Base-by-base conservation (phyloP, 768 basidiomycete species). In the Cubamyces sp. region DNA sequence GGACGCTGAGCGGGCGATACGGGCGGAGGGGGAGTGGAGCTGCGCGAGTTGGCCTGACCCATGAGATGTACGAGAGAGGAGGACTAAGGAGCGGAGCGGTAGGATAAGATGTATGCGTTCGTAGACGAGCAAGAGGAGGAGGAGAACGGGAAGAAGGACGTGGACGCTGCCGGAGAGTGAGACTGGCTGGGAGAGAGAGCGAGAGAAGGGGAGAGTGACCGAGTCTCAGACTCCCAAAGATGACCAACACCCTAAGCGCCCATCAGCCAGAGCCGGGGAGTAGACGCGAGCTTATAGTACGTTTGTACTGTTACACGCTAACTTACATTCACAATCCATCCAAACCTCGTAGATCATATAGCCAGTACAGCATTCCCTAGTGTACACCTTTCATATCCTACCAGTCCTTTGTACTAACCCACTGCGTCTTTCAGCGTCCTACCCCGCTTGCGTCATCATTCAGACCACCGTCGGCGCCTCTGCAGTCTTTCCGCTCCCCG, bases 41-140 rank as follows among this genome's bases (percentile, higher is more conserved):
- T 61, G 45, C 71, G 66, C 7, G 71, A 72, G 55, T 25, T 61
- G 28, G 71, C 64, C 50, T 72, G 71, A 34, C 71, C 71, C 71
- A 72, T 72, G 42, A 25, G 52, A 49, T 47, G 57, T 28, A 46
- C 28, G 15, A 52, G 45, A 28, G 57, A 64, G 54, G 37, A 57
- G 45, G 66, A 66, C 49, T 62, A 64, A 57, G 37, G 46, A 53
- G 52, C 23, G 61, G 30, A 46, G 43, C 25, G 11, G 23, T 34
- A 53, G 40, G 19, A 37, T 8, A 25, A 46, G 25, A 37, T 25
- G 50, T 37, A 34, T 43, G 49, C 18, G 53, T 39, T 47, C 43
- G 45, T n/a, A 19, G 51, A n/a, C 53, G 46, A 50, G 28, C 43
- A 11, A 25, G 28, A 18, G 40, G 47, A 42, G 53, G 50, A 43